These are phyloP conservation scores for Endothia cerciana DNA, from an alignment of 2,329 filamentous ascomycete genomes.

Conservation along the genomic window DNA sequence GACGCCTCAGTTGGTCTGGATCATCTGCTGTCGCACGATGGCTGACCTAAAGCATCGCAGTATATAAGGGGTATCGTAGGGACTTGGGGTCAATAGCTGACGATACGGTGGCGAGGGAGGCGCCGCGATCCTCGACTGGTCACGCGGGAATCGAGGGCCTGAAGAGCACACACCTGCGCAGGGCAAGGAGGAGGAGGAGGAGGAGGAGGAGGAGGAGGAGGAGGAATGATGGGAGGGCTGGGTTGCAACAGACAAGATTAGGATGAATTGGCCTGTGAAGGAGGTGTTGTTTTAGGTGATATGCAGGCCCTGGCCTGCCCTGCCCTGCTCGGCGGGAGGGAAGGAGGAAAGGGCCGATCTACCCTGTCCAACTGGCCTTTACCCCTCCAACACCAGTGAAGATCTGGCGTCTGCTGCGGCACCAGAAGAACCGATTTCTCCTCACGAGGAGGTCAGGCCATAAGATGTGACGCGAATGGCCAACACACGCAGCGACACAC, in stretches of 20 bases:
- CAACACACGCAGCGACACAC: background rate
- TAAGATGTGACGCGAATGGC: conserved; percentile 8
- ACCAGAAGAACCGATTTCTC: background rate
- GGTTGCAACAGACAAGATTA: conserved; percentile 4
- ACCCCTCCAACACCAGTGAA: conserved; percentile 2
- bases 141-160: conserved; percentile 5
- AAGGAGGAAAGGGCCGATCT: conserved; percentile 26
- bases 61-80: background rate
- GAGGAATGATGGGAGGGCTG: background rate
- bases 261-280: conserved; percentile 17
- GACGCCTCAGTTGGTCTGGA: conserved; percentile 13
- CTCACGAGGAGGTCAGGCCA: conserved; percentile 14
- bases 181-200: background rate
- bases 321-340: conserved; percentile 15
- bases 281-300: conserved; percentile 5
- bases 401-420: conserved; percentile 14
- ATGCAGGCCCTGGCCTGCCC: background rate
- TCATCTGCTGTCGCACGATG: conserved; percentile 20
- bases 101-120: background rate
- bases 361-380: conserved; percentile 3
- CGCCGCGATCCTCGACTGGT: background rate
- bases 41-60: background rate
- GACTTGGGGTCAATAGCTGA: background rate
- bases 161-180: conserved; percentile 15
- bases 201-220: background rate